These are phyloP conservation scores for Aspergillus persii DNA, from an alignment of 2,329 filamentous ascomycete genomes.

Conservation along the genomic window DNA sequence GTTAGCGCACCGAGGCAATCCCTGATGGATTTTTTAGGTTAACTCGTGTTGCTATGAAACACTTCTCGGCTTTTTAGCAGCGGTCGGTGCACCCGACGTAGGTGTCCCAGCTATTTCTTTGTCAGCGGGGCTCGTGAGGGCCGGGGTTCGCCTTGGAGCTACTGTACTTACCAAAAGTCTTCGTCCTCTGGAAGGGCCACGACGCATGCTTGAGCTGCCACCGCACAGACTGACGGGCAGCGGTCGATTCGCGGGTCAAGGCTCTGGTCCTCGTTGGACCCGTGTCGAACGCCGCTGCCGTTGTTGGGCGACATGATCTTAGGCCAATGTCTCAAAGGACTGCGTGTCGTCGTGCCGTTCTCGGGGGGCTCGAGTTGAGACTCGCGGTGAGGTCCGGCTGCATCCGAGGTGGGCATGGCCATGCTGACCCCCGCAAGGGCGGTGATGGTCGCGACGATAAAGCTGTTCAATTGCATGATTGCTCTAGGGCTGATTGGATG, in stretches of 20 bases:
- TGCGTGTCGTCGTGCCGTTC: neutral
- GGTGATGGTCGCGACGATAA: neutral
- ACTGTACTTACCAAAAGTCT: constrained; percentile 23
- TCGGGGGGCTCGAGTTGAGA: neutral
- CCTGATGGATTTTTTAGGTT: neutral
- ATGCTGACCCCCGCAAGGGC: neutral
- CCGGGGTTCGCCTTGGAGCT: too few relatives aligned
- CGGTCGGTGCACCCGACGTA: constrained; percentile 19
- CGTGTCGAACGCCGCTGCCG: neutral
- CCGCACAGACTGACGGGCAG: constrained; percentile 25
- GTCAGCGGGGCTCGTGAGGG: neutral
- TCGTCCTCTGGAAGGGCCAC: constrained; percentile 26
- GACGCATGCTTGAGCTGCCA: constrained; percentile 24
- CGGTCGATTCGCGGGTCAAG: neutral
- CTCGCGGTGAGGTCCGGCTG: neutral
- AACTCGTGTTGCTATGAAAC: constrained; percentile 1
- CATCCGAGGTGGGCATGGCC: neutral
- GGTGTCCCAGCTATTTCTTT: constrained; percentile 13
- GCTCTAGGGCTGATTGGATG: neutral
- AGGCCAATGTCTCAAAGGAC: neutral
- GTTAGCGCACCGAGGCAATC: neutral
- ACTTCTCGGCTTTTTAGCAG: constrained; percentile 9
- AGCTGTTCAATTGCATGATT: neutral
- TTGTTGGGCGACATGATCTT: constrained; percentile 1
- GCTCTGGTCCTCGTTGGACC: neutral